phyloP scores from a whole-genome alignment of 2,329 filamentous ascomycete genomes.

The Cladosporium sp. region DNA sequence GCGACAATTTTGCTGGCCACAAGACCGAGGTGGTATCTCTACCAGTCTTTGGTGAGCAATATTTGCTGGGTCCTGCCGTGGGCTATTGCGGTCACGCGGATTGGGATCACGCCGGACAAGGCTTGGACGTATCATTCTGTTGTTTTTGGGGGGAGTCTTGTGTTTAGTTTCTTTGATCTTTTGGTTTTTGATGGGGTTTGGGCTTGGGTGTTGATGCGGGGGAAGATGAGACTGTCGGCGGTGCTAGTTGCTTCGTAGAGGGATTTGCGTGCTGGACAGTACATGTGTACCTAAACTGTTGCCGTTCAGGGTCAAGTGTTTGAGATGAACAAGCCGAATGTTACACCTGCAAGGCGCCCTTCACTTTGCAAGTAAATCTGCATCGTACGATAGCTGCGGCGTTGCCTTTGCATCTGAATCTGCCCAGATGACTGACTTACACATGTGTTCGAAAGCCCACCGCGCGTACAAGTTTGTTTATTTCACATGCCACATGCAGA shows the following conservation, averaged over 20 bases:
- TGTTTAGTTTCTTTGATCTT: constrained; percentile 60
- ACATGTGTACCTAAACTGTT: too few species aligned
- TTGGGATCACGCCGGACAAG: constrained; percentile 45
- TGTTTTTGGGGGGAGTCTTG: constrained; percentile 63
- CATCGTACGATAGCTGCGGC: too few species aligned
- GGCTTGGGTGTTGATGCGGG: constrained; percentile 46
- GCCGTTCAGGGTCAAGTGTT: too few species aligned
- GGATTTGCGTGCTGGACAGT: too few species aligned
- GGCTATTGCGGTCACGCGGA: constrained; percentile 57
- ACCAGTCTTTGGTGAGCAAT: constrained; percentile 62
- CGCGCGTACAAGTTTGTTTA: too few species aligned
- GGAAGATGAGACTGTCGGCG: constrained; percentile 31
- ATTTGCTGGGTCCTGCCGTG: constrained; percentile 65
- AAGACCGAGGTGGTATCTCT: constrained; percentile 61
- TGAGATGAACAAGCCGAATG: too few species aligned
- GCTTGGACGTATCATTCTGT: constrained; percentile 65
- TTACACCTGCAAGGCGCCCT: too few species aligned
- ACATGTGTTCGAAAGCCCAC: too few species aligned
- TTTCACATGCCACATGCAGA: too few species aligned
- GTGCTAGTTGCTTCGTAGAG: not conserved
- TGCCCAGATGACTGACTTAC: too few species aligned
- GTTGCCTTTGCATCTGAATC: too few species aligned
- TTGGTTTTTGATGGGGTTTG: constrained; percentile 46
- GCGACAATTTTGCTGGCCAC: constrained; percentile 62
- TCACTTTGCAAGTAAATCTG: too few species aligned